Base-by-base conservation (phyloP, 106 monocot genomes). In the Iris macrosiphon region DNA sequence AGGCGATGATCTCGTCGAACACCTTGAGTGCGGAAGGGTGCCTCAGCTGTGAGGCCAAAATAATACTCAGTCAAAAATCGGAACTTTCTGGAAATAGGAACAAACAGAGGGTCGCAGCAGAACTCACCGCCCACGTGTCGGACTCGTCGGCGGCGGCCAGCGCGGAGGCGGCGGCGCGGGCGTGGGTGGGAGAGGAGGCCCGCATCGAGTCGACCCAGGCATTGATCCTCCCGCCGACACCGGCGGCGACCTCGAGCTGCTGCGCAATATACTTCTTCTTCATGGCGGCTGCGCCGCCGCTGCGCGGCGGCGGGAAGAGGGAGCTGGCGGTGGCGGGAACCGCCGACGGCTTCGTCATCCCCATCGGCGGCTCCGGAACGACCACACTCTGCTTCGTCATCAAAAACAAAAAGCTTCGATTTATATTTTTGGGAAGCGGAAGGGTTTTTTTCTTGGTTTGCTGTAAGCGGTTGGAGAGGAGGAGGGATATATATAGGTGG, bases 311-410 rank as follows among this genome's bases (percentile, higher is more conserved):
- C 1, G 62, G 61, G 25, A 59, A 45, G 20, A 60, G 24, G 0
- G 64, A 44, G 8, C 72, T 34, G 16, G 73, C 31, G 11, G 18
- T 50, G 26, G 74, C 9, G n/a, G n/a, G n/a, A 12, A 43, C 44
- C 9, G 60, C n/a, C n/a, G n/a, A n/a, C 14, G 27, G 70, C 20
- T 15, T 48, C 61, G 65, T 29, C 37, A 63, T 12, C 17, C 31
- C 22, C 23, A 54, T 49, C 19, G 25, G 26, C 31, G 52, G 45
- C 44, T 69, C 80, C 6, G 66, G 59, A 47, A 55, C 59, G 16
- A 77, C 71, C 54, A 74, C 73, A 66, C 71, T 78, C 45, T 87
- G 87, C 64, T 78, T 87, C 44, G 77, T 78, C 87, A 87, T 87
- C 30, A 6, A 35, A 35, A 35, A 35, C 34, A 35, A 35, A 10